Evolutionary conservation across 352 stramenopile species (phyloP), one percentile per base, ranked within the genome.

Genomic region (Phytophthora cryptogea): DNA sequence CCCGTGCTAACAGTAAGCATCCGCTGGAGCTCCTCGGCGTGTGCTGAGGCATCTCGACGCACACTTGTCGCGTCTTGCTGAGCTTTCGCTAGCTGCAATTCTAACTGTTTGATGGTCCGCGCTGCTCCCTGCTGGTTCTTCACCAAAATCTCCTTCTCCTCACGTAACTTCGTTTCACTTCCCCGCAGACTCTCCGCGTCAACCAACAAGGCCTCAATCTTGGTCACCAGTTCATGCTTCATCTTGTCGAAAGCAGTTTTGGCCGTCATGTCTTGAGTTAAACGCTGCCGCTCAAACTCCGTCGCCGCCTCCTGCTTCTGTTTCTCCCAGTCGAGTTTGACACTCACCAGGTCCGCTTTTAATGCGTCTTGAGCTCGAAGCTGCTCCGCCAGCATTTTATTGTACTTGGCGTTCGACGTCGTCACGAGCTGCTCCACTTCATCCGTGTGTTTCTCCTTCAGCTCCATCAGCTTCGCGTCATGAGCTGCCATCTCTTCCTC

Each of bases 311-410:
- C 46, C 46, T 70, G 43, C 5, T 30, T 44, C 10, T 73, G 54
- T 14, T 67, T 72, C 23, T 66, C 63, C 51, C 37, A 74, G n/a
- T 63, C 59, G 27, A 40, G 44, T 39, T 50, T 51, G 17, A 44
- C 59, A 47, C 44, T 55, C 42, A 62, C 57, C 0, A 68, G 44
- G 27, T 76, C 68, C 3, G 69, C 66, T 30, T 59, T 68, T 27
- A 90, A 54, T 8, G 55, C 64, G 47, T 93, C 81, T 59, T 89
- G 81, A 4, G 61, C 53, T n/a, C 70, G 76, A 10, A 95, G 55
- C 54, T 94, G 83, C 5, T 89, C 66, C 2, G 70, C 73, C 54
- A 94, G 68, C 85, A 95, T 92, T 28, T 65, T 50, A 49, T 88
- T 88, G 58, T 84, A 91, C 49, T 89, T 86, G 28, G 77, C 64